Base-by-base conservation (phyloP, 75 land plant genomes). In the Sequoia sempervirens region DNA sequence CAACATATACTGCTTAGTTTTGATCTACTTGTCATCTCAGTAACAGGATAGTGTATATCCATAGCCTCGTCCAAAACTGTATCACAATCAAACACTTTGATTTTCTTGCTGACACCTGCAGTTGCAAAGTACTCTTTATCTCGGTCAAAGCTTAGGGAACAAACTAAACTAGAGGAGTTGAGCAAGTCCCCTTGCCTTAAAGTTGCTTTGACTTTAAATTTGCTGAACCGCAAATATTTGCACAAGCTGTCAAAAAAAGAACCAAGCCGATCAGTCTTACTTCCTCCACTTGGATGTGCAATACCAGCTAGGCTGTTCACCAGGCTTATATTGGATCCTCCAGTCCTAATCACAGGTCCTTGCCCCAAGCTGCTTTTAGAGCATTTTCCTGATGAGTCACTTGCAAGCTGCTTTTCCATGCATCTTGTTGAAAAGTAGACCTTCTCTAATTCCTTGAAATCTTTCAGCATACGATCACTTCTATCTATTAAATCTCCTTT, bases 11-110 rank as follows among this genome's bases (percentile, higher is more conserved):
- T 84, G 83, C 85, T 84, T 28, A 84, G 53, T 36, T 81, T 80
- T 40, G 85, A 84, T 80, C 66, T 84, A 34, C 38, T 84, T 37
- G 85, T 17, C 85, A 84, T 84, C 84, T 84, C 85, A 74, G 81
- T 75, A 45, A 84, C 83, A 1, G 83, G 85, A 47, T 84, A 84
- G 36, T 84, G 85, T 30, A 84, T 84, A 32, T 84, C 83, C 36
- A 53, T 47, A 47, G 14, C 37, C 58, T 84, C 85, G 14, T 84
- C 80, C 28, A 84, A 17, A 43, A 84, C 85, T 45, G 84, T 10
- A 80, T 84, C 84, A 80, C 84, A 84, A 58, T 84, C 85, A 14
- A 84, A 84, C 28, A 84, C 85, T 80, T 84, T 84, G 30, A 84
- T 84, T 75, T 84, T 84, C 83, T 80, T 84, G 50, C 34, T 72